Conservation (phyloP, 2,329 filamentous ascomycete species). For the Sclerotinia spermophila region DNA sequence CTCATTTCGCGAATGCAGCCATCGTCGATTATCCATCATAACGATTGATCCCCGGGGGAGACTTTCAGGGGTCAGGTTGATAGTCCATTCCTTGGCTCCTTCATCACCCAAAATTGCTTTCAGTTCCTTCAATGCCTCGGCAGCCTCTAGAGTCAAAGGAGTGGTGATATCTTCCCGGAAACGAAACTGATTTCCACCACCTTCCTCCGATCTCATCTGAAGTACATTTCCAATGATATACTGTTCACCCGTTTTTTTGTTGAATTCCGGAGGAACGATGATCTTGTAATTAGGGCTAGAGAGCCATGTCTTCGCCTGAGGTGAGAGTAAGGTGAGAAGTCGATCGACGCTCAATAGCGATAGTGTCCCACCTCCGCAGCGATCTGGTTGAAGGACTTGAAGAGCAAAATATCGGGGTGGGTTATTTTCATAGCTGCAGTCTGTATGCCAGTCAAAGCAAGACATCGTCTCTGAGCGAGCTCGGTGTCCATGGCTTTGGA, state of each 20-base stretch:
- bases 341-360: slow-evolving; percentile 26
- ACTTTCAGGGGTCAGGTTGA: slow-evolving; percentile 31
- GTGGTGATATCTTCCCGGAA: slow-evolving; percentile 32
- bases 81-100: not conserved
- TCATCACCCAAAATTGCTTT: slow-evolving; percentile 29
- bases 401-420: slow-evolving; percentile 35
- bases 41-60: slow-evolving; percentile 36
- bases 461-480: slow-evolving; percentile 22
- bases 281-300: slow-evolving; percentile 28
- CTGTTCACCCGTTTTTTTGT: slow-evolving; percentile 29
- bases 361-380: slow-evolving; percentile 24
- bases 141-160: slow-evolving; percentile 32
- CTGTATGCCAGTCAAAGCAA: slow-evolving; percentile 37
- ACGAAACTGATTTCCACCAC: slow-evolving; percentile 19
- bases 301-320: slow-evolving; percentile 22
- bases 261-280: slow-evolving; percentile 37
- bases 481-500: slow-evolving; percentile 27
- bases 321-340: slow-evolving; percentile 25
- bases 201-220: not conserved
- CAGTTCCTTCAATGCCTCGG: slow-evolving; percentile 35
- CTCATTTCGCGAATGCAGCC: slow-evolving; percentile 39
- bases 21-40: slow-evolving; percentile 39
- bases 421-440: slow-evolving; percentile 32
- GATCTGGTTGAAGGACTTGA: slow-evolving; percentile 32
- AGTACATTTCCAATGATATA: slow-evolving; percentile 26